These are phyloP conservation scores for Fusarium denticulatum DNA, from an alignment of 2,329 filamentous ascomycete species.

Conservation along the genomic window DNA sequence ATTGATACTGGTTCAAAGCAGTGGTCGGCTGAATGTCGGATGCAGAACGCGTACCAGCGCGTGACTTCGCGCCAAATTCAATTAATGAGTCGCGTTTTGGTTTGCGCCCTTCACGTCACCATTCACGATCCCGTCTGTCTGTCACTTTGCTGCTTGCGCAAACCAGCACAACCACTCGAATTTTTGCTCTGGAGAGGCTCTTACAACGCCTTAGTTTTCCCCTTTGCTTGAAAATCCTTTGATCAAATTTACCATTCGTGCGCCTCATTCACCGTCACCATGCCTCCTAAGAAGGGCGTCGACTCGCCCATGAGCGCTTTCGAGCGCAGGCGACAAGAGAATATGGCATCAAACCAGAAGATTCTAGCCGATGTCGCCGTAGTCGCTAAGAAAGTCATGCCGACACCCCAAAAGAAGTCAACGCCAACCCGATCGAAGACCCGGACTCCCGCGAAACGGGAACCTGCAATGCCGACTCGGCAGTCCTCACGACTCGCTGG, in stretches of 20 bases:
- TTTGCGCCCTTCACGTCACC: slow-evolving; percentile 29
- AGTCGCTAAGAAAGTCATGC: slow-evolving; percentile 75
- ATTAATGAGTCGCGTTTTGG: slow-evolving; percentile 39
- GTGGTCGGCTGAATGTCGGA: slow-evolving; percentile 35
- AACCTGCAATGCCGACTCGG: slow-evolving; percentile 61
- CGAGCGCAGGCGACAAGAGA: slow-evolving; percentile 84
- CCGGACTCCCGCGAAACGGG: slow-evolving; percentile 58
- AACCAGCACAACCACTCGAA: neutral
- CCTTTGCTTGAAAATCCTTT: neutral
- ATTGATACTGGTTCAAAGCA: slow-evolving; percentile 9
- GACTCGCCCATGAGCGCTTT: slow-evolving; percentile 76
- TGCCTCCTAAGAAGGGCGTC: slow-evolving; percentile 57
- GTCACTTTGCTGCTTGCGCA: neutral
- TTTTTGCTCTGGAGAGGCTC: neutral
- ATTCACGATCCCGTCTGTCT: slow-evolving; percentile 8
- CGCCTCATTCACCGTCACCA: neutral
- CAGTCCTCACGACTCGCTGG: slow-evolving; percentile 69
- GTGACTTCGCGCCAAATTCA: slow-evolving; percentile 49
- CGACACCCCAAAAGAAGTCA: slow-evolving; percentile 58
- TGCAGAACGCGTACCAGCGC: slow-evolving; percentile 33
- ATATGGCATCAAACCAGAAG: slow-evolving; percentile 86
- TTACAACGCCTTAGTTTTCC: too few species aligned
- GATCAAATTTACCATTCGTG: neutral
- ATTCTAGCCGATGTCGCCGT: slow-evolving; percentile 80
- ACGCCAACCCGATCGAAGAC: slow-evolving; percentile 48